Evolutionary conservation across 441 rosid species (phyloP).

Genomic region (Gossypium trilobum): DNA sequence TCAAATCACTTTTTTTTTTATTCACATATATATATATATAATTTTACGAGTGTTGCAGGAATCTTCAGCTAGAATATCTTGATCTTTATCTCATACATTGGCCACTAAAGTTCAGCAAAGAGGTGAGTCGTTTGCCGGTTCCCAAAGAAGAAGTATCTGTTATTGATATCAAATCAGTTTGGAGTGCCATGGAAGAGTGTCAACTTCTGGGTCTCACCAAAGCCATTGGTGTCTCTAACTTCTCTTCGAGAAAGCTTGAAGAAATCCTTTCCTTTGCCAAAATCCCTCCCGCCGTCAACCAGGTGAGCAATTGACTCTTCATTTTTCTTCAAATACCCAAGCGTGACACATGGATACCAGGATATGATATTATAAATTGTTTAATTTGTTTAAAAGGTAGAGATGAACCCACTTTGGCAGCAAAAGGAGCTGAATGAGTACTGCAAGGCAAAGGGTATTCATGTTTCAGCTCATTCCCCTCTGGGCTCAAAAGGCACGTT

Average conservation of each 20-base stretch:
- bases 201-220: slow-evolving; percentile 23
- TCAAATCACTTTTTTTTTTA: neutral
- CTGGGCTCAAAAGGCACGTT: slow-evolving; percentile 18
- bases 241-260: slow-evolving; percentile 24
- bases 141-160: slow-evolving; percentile 30
- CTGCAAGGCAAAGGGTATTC: slow-evolving; percentile 21
- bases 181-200: slow-evolving; percentile 40
- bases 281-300: slow-evolving; percentile 29
- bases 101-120: slow-evolving; percentile 35
- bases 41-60: slow-evolving; percentile 20
- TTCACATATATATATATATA: too few relatives aligned
- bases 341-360: too few relatives aligned
- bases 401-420: slow-evolving; percentile 26
- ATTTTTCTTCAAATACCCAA: neutral
- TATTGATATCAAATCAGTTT: slow-evolving; percentile 21
- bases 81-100: slow-evolving; percentile 45
- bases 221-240: slow-evolving; percentile 32
- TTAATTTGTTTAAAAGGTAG: slow-evolving; percentile 16
- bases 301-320: slow-evolving; percentile 14
- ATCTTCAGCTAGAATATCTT: slow-evolving; percentile 37
- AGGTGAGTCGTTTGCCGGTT: slow-evolving; percentile 26
- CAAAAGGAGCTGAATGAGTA: slow-evolving; percentile 19
- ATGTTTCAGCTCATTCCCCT: slow-evolving; percentile 19
- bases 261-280: slow-evolving; percentile 20
- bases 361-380: neutral